Base-by-base conservation (phyloP, 2,329 filamentous ascomycete genomes). In the Colletotrichum sojae region DNA sequence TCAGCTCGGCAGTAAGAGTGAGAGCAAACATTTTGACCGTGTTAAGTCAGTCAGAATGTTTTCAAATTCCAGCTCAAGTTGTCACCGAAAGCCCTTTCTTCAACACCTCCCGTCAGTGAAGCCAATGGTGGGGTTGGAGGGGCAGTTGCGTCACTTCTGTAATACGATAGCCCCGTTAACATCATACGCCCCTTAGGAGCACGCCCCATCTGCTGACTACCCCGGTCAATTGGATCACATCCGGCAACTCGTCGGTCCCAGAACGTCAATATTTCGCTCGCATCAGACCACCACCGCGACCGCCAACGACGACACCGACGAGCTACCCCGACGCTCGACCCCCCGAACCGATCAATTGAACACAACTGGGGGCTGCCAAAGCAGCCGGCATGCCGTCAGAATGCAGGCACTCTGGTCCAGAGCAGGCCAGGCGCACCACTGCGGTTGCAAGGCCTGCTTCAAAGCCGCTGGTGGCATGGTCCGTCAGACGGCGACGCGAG, bases 381-480 rank as follows among this genome's bases (percentile, higher is more conserved):
- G 73, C 64, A 70, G 63, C 48, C 63, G 67, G 63, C 65, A 82
- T 82, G 82, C 77, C 71, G 75, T 76, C 73, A 82, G 77, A 76
- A 94, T 94, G 92, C 89, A 89, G 80, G 85, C 86, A 72, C 78
- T 93, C 73, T 91, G 90, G 90, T 90, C 89, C 79, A 88, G 90
- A 82, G 88, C 89, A 81, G 85, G 86, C 75, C 88, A 87, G 84
- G 85, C 85, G 81, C 88, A 86, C 79, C 84, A 86, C 74, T 92
- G 89, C 81, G 86, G 85, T 79, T 92, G 90, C 81, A 84, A 86
- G 73, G 83, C 88, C 75, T 92, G 90, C 80, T 79, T 88, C 62
- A 84, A 86, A 64, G 81, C 82, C 60, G 76, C 85, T 66, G 82
- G 83, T 69, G 79, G 81, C 52, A 74, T 88, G 69, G 81, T 84